A percentile compares a stretch with the other conserved stretches of the same genome.
Conservation (phyloP, 2,329 filamentous ascomycete genomes). For the Dryadomyces quercus-mongolicae region DNA sequence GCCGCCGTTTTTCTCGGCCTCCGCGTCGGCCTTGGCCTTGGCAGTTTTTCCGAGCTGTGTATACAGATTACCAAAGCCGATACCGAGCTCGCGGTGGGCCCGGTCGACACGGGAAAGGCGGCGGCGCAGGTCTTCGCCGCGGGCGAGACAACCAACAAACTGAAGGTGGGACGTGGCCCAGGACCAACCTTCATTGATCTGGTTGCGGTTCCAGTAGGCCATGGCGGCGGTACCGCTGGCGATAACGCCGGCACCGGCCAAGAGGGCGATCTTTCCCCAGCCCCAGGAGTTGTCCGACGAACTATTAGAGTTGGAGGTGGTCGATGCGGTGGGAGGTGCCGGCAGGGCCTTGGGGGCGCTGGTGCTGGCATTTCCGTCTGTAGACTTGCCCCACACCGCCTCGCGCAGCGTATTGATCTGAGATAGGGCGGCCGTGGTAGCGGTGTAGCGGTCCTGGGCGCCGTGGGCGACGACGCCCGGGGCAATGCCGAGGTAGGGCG, state of each 20-base stretch:
- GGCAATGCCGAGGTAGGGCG: slow-evolving; percentile 74
- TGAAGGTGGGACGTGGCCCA: slow-evolving; percentile 89
- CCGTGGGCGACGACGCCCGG: slow-evolving; percentile 75
- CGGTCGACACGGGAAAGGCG: slow-evolving; percentile 58
- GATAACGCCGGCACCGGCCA: slow-evolving; percentile 64
- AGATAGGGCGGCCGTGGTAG: slow-evolving; percentile 55
- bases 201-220: slow-evolving; percentile 74
- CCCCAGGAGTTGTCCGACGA: slow-evolving; percentile 41
- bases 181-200: slow-evolving; percentile 60
- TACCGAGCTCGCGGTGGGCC: slow-evolving; percentile 49
- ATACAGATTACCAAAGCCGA: slow-evolving; percentile 81
- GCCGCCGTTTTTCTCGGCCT: neutral
- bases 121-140: slow-evolving; percentile 68
- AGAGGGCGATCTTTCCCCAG: slow-evolving; percentile 78
- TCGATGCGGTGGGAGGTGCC: neutral
- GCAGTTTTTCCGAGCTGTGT: slow-evolving; percentile 62
- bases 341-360: neutral
- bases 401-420: slow-evolving; percentile 54
- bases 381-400: slow-evolving; percentile 49
- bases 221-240: slow-evolving; percentile 52
- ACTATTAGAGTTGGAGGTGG: too few relatives aligned
- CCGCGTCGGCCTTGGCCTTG: slow-evolving; percentile 14
- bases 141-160: slow-evolving; percentile 81
- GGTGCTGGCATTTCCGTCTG: slow-evolving; percentile 12
- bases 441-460: slow-evolving; percentile 77